Base-by-base conservation (phyloP, 805 yeast genomes). In the Yarrowia divulgata region DNA sequence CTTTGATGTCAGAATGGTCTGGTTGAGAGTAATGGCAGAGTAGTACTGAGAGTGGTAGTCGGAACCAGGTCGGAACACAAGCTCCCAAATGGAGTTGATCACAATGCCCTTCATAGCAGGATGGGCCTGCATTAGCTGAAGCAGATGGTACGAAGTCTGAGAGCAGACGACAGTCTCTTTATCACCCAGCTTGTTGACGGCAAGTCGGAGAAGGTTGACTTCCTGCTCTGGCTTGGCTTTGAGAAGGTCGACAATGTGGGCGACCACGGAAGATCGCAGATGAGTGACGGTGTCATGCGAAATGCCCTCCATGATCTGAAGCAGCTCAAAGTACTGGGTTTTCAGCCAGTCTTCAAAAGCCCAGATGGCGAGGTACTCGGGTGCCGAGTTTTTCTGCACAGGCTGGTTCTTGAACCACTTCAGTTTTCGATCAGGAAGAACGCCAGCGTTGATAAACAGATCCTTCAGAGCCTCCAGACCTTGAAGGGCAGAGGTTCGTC, bases 141-240 rank as follows among this genome's bases (percentile, higher is more conserved):
- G 82, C 57, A 95, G 80, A 72, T 89, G 88, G 77, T 86, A 91
- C 6, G 98, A 93, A 0, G 97, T 87, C 76, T 91, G 91, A 0
- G 98, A 90, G 0, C 96, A 87, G 6, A 95, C 97, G 77, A 92
- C 92, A 71, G 91, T 90, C 72, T 94, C 97, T 54, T 85, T 85
- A 77, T 95, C 99, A 80, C 99, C 99, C 45, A 95, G 83, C 77
- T 95, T 95, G 78, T 95, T 95, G 57, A 93, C 95, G 67, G 97
- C 97, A 68, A 95, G 83, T 74, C 93, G 85, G 74, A 95, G 83
- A 73, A 95, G 81, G 78, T 95, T 95, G 67, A 89, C 96, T 79
- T 95, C 99, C 82, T 95, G 99, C 81, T 95, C 99, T 4, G 99
- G 98, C 78, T 93, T 94, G 7, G 89, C 83, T 72, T 88, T 88